Conservation (phyloP, 176 grass and related monocot genomes). For the Rhynchospora tenuis region DNA sequence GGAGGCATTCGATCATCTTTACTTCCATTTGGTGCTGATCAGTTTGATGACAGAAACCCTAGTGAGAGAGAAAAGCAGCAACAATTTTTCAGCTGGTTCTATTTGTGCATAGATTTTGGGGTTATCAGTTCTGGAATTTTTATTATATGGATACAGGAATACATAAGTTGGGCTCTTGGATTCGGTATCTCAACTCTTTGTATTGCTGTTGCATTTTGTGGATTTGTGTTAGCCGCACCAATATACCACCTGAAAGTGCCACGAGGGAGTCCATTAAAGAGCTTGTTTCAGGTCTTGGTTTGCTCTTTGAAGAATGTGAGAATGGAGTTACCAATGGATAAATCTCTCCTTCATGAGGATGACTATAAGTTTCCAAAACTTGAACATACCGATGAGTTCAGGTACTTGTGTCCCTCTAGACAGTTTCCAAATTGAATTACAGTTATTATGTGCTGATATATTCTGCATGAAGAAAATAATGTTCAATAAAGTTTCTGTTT, state of each 20-base stretch:
- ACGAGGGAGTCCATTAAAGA: constrained; percentile 47
- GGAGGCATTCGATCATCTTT: constrained; percentile 59
- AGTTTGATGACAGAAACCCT: constrained; percentile 49
- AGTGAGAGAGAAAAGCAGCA: constrained; percentile 39
- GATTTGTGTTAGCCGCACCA: constrained; percentile 50
- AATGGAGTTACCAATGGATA: constrained; percentile 13
- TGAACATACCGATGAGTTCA: constrained; percentile 55
- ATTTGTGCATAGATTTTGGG: constrained; percentile 58
- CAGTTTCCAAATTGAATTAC: background rate
- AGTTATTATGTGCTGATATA: background rate
- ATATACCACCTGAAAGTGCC: constrained; percentile 46
- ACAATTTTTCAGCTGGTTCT: constrained; percentile 78
- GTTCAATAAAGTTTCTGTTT: background rate
- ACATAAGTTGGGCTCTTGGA: constrained; percentile 62
- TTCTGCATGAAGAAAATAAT: background rate
- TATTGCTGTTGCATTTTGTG: constrained; percentile 43
- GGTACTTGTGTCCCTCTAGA: background rate
- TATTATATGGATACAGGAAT: constrained; percentile 65
- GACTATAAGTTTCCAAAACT: constrained; percentile 37
- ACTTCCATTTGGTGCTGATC: constrained; percentile 67
- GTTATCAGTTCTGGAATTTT: constrained; percentile 43
- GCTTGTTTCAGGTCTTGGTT: constrained; percentile 50
- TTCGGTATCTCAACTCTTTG: constrained; percentile 56
- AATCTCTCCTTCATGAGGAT: constrained; percentile 39
- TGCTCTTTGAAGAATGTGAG: constrained; percentile 38